These are phyloP conservation scores for Globisporangium paroecandrum DNA, from an alignment of 352 stramenopile species.

Conservation along the genomic window DNA sequence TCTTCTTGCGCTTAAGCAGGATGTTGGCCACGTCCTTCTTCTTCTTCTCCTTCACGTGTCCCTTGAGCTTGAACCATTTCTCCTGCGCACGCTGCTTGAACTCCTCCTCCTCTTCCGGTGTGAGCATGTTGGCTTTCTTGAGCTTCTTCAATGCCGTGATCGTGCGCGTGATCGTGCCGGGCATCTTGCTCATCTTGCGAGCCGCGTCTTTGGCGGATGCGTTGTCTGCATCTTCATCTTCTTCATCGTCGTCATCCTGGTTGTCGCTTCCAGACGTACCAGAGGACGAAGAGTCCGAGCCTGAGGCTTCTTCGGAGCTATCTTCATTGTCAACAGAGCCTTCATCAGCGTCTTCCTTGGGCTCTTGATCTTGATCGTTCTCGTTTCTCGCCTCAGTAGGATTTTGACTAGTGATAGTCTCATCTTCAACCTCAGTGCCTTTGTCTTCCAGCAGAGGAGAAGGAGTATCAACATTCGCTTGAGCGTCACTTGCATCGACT, in stretches of 20 bases:
- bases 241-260: conserved; percentile 1
- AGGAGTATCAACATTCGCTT: not conserved
- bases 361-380: not conserved
- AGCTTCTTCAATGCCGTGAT: conserved; percentile 68
- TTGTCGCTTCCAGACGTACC: conserved; percentile 1
- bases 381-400: not conserved
- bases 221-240: not conserved
- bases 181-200: not conserved
- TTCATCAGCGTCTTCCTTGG: not conserved
- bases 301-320: conserved; percentile 1
- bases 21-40: conserved; percentile 77
- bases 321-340: not conserved
- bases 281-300: conserved; percentile 2
- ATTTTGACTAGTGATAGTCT: not conserved
- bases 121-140: conserved; percentile 58
- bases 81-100: conserved; percentile 58
- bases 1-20: conserved; percentile 76
- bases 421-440: not conserved
- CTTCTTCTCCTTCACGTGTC: conserved; percentile 72
- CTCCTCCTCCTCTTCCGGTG: conserved; percentile 51
- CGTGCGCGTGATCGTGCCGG: conserved; percentile 43
- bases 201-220: not conserved
- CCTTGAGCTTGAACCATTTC: conserved; percentile 72
- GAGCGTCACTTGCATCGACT: not conserved
- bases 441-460: not conserved